phyloP scores from a whole-genome alignment of 208 protist genomes.

The Trypanosoma scelopori region DNA sequence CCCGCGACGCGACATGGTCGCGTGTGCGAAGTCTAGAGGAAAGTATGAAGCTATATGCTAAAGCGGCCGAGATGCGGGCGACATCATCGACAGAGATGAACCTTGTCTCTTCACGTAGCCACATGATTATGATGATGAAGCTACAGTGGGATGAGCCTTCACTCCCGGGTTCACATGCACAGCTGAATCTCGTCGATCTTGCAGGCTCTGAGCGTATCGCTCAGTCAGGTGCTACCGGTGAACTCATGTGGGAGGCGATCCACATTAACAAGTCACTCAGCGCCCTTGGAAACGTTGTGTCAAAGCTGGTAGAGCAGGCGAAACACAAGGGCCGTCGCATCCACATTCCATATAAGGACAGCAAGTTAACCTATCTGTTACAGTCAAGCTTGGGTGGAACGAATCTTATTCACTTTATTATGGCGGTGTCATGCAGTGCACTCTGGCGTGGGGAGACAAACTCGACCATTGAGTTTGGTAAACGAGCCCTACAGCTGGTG shows the following conservation, averaged over 20 bases:
- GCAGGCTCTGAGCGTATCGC: slow-evolving; percentile 90
- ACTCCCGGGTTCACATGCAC: slow-evolving; percentile 76
- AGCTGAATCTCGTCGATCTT: slow-evolving; percentile 94
- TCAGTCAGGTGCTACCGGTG: slow-evolving; percentile 84
- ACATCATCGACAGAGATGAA: slow-evolving; percentile 91
- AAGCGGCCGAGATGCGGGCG: slow-evolving; percentile 67
- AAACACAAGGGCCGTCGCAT: slow-evolving; percentile 73
- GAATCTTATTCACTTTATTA: slow-evolving; percentile 88
- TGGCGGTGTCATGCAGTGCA: slow-evolving; percentile 74
- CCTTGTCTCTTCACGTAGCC: slow-evolving; percentile 85
- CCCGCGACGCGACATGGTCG: slow-evolving; percentile 79
- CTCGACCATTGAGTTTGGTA: slow-evolving; percentile 92
- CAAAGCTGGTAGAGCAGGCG: slow-evolving; percentile 85
- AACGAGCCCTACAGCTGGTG: slow-evolving; percentile 84
- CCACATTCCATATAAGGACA: slow-evolving; percentile 93
- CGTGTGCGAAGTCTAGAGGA: slow-evolving; percentile 57
- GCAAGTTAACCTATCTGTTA: slow-evolving; percentile 92
- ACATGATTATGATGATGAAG: slow-evolving; percentile 90
- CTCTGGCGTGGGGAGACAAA: slow-evolving; percentile 81
- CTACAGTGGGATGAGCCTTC: slow-evolving; percentile 90
- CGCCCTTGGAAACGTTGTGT: slow-evolving; percentile 93
- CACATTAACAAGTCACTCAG: slow-evolving; percentile 95
- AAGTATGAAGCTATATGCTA: slow-evolving; percentile 81
- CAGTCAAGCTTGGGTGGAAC: slow-evolving; percentile 88
- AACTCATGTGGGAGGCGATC: slow-evolving; percentile 90